Base-by-base conservation (phyloP, 2,329 filamentous ascomycete species). In the Xylaria sp. region DNA sequence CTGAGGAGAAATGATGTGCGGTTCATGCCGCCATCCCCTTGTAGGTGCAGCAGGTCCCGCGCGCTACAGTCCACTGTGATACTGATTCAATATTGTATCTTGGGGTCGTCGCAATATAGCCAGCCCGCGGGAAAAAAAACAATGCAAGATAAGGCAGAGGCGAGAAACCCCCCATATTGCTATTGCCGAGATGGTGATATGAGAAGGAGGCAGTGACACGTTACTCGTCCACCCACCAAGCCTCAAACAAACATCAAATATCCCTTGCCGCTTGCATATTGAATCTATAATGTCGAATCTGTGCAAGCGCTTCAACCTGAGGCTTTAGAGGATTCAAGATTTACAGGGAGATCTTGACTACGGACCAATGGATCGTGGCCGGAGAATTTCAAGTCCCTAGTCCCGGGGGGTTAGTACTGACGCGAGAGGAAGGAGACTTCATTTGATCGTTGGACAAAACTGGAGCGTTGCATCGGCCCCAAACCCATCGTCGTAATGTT, bases 21-120 rank as follows among this genome's bases (percentile, higher is more conserved):
- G 64, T 70, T 65, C 68, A 65, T 65, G 65, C 61, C 65, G 68
- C 57, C 61, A 36, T 60, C 41, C 57, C 57, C 60, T 58, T 64
- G 52, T 55, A 36, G 28, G 8, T 52, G 60, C 57, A 67, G 64
- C 58, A 63, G 63, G 32, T 36, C 46, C 64, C 60, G 67, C 65
- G 64, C 52, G 63, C 53, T 69, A 66, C 36, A n/a, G 50, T 48
- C 50, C 62, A 25, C 28, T 50, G 63, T 43, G 55, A 66, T 60
- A 39, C 48, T 39, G 28, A 41, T 60, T 64, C 50, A 58, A 67
- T 61, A 64, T 53, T 58, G 39, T 32, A 34, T 55, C 28, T 53
- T 36, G 63, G 50, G 50, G 60, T 53, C 45, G 43, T 58, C 39
- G 32, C 63, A 34, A 36, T 43, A 63, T 62, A 60, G 56, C 61